Evolutionary conservation across 2,329 filamentous ascomycete genomes (phyloP).

Genomic region (Paracorniculantispora psalliotae): DNA sequence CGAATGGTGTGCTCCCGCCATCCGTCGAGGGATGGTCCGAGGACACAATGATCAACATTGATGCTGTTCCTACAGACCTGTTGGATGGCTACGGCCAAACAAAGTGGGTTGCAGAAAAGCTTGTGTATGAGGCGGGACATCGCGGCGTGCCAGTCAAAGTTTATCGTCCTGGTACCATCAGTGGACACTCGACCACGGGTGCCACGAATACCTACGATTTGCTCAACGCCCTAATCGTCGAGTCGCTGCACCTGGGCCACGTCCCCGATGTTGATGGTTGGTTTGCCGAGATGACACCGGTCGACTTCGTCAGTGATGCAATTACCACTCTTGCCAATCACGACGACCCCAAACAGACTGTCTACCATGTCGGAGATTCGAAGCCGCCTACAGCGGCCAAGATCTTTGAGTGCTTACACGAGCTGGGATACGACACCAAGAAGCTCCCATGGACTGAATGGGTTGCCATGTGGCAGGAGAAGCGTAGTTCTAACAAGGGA

Average conservation of each 20-base stretch:
- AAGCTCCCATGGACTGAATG: conserved; percentile 66
- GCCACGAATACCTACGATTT: conserved; percentile 76
- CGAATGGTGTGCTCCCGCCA: conserved; percentile 72
- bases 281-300: conserved; percentile 79
- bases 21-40: conserved; percentile 68
- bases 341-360: conserved; percentile 52
- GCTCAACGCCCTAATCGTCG: conserved; percentile 69
- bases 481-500: conserved; percentile 59
- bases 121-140: conserved; percentile 63
- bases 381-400: conserved; percentile 60
- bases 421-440: conserved; percentile 67
- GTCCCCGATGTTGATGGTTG: conserved; percentile 68
- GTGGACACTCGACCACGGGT: conserved; percentile 69
- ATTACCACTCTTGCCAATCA: conserved; percentile 67
- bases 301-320: conserved; percentile 72
- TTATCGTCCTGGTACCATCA: conserved; percentile 71
- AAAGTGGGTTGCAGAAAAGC: conserved; percentile 76
- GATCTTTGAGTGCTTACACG: conserved; percentile 59
- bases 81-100: conserved; percentile 73
- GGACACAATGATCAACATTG: conserved; percentile 59
- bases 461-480: conserved; percentile 68
- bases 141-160: conserved; percentile 67
- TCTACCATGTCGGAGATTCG: conserved; percentile 73
- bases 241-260: conserved; percentile 68
- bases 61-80: conserved; percentile 64